These are phyloP conservation scores for Dalbergia cultrata DNA, from an alignment of 306 rosid genomes.

Conservation along the genomic window DNA sequence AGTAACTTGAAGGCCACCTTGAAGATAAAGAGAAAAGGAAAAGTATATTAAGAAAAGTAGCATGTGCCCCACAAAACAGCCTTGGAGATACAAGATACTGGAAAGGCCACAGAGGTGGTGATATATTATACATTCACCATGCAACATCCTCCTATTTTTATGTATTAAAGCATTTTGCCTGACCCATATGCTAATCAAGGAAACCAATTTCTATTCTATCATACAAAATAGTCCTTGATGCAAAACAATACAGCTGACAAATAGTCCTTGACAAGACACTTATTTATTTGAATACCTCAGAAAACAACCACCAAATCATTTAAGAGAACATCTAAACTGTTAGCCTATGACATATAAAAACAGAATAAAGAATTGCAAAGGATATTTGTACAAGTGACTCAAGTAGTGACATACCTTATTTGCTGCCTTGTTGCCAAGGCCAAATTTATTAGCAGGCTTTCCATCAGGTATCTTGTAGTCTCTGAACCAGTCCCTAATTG, in stretches of 20 bases:
- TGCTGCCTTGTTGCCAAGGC: constrained; percentile 89
- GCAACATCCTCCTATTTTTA: too few relatives aligned
- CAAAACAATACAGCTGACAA: not conserved
- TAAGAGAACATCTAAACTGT: not conserved
- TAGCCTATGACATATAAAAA: constrained; percentile 17
- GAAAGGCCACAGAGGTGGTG: too few relatives aligned
- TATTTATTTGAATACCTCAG: not conserved
- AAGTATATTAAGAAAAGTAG: too few relatives aligned
- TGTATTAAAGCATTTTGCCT: too few relatives aligned
- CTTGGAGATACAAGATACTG: too few relatives aligned
- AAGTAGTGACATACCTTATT: constrained; percentile 64
- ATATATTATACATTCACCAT: too few relatives aligned
- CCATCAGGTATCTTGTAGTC: constrained; percentile 98
- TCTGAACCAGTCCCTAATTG: constrained; percentile 94
- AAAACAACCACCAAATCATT: not conserved
- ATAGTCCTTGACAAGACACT: not conserved
- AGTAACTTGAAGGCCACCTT: too few relatives aligned
- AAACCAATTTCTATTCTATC: too few relatives aligned
- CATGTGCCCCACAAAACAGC: too few relatives aligned
- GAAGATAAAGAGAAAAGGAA: too few relatives aligned
- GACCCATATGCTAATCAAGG: too few relatives aligned
- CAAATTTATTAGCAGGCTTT: constrained; percentile 95
- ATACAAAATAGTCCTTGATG: not conserved
- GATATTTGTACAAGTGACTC: constrained; percentile 12
- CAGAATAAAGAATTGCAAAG: constrained; percentile 8